Evolutionary conservation across 768 basidiomycete species (phyloP), one percentile per base, ranked within the genome.

Genomic region (Obba rivulosa): DNA sequence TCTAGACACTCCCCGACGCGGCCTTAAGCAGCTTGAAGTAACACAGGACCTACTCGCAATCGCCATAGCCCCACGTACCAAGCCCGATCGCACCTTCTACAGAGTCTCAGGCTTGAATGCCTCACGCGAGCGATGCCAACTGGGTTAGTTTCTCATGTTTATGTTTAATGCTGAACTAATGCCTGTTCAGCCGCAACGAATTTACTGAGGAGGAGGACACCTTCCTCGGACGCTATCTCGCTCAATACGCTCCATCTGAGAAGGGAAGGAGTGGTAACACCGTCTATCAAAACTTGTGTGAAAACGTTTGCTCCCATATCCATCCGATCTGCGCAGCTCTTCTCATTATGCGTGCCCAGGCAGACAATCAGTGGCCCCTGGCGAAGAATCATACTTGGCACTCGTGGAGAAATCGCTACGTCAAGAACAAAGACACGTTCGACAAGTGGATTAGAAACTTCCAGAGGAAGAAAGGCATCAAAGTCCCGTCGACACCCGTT

Each of bases 381-480:
- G 46, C 57, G 8, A 37, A 36, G 8, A 21, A 45, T 10, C 63
- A 63, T 41, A 34, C 62, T 18, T 62, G 62, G 62, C 51, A 56
- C 10, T 60, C 62, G 4, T 65, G 63, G 63, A 44, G 63, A 14
- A 51, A 65, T 45, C 59, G 41, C 17, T 64, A 64, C 43, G 34
- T n/a, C 2, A 58, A 56, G 38, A 55, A 61, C 18, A 17, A 37
- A 8, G 48, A 50, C 1, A 31, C 18, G 4, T 56, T 60, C n/a
- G 58, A 62, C 45, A 14, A 8, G 4, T 18, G 38, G 21, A 56
- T 62, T 41, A 18, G 8, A 4, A 51, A 24, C n/a, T 52, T 46
- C 21, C 48, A 52, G 20, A 43, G 51, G 42, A 38, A 41, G 34
- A 39, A 52, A 7, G 28, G 39, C 21, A 44, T 31, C 28, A 13